A percentile compares a stretch with the other conserved stretches of the same genome.
These are phyloP conservation scores for Gracilaria gracilis DNA, from an alignment of 23 red algal species.

Conservation along the genomic window DNA sequence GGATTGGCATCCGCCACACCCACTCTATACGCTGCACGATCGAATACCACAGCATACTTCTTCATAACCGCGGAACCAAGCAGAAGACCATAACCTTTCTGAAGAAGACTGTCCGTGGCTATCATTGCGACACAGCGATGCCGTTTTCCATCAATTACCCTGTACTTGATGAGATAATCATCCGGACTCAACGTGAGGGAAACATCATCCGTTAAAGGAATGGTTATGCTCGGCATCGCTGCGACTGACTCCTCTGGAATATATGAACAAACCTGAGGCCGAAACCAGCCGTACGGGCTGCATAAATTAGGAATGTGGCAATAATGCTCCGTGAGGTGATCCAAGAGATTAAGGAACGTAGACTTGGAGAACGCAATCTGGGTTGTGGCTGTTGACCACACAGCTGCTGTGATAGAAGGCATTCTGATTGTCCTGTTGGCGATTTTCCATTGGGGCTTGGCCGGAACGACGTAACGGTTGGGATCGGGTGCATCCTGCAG, in stretches of 20 bases:
- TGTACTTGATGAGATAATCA: conserved; percentile 67
- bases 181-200: conserved; percentile 48
- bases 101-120: conserved; percentile 50
- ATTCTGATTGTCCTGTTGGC: conserved; percentile 27
- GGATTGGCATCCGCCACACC: conserved; percentile 50
- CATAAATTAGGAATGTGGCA: conserved; percentile 64
- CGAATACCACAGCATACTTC: conserved; percentile 59
- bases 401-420: conserved; percentile 38
- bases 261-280: conserved; percentile 55
- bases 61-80: conserved; percentile 56
- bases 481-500: conserved; percentile 18
- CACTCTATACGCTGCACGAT: conserved; percentile 35
- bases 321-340: conserved; percentile 57
- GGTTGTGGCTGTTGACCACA: conserved; percentile 67
- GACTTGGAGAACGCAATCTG: conserved; percentile 45
- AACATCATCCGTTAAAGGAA: conserved; percentile 27
- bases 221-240: conserved; percentile 66
- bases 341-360: conserved; percentile 53
- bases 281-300: conserved; percentile 54
- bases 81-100: conserved; percentile 52
- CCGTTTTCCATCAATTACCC: conserved; percentile 22
- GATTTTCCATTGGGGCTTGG: conserved; percentile 41
- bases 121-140: conserved; percentile 68
- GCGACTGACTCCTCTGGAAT: conserved; percentile 42
- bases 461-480: conserved; percentile 40